Conservation (phyloP, 2,329 filamentous ascomycete species). For the Plectosphaerella plurivora region DNA sequence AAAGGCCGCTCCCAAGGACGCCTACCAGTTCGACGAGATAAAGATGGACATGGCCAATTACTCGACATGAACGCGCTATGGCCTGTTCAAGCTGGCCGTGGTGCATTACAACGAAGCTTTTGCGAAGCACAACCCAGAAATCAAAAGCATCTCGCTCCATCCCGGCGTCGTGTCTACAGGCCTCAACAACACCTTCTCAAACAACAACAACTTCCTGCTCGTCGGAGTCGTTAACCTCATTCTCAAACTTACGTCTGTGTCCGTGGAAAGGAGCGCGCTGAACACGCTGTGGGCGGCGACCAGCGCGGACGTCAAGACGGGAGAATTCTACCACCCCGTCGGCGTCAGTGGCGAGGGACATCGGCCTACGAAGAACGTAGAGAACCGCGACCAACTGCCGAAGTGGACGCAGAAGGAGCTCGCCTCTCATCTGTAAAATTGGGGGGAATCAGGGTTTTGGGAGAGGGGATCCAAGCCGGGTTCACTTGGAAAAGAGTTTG, state of each 20-base stretch:
- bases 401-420: conserved; percentile 30
- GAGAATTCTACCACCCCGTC: conserved; percentile 26
- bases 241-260: not conserved
- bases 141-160: conserved; percentile 20
- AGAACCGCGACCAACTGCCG: conserved; percentile 19
- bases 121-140: conserved; percentile 16
- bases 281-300: conserved; percentile 27
- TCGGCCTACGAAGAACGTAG: conserved; percentile 15
- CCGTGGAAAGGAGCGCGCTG: conserved; percentile 14
- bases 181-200: conserved; percentile 2
- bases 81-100: conserved; percentile 26
- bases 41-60: conserved; percentile 15
- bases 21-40: conserved; percentile 10
- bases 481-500: too few species aligned
- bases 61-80: conserved; percentile 23
- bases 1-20: conserved; percentile 4
- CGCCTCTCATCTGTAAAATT: not conserved
- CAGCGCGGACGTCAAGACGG: conserved; percentile 15
- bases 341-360: conserved; percentile 19
- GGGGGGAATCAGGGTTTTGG: too few species aligned
- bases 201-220: conserved; percentile 3
- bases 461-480: too few species aligned
- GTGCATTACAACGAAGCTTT: conserved; percentile 22
- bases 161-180: conserved; percentile 17
- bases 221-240: not conserved